Conservation (phyloP, 371 early-diverging fungal species). For the Apophysomyces variabilis region DNA sequence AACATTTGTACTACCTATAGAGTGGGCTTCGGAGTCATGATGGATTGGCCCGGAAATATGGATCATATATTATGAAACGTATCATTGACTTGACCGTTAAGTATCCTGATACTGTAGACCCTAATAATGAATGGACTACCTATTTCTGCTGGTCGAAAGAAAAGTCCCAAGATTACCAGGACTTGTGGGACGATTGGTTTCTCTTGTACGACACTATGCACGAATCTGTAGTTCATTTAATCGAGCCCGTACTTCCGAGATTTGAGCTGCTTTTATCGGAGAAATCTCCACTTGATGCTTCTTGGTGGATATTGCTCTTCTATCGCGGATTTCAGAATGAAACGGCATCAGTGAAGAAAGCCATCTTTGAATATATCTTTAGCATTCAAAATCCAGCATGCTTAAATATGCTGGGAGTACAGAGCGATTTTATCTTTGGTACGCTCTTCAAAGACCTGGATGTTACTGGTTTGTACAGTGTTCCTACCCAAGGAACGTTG, state of each 20-base stretch:
- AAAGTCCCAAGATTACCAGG: constrained; percentile 26
- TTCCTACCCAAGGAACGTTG: constrained; percentile 45
- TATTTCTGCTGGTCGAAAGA: constrained; percentile 42
- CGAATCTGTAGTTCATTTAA: constrained; percentile 58
- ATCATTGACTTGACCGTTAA: constrained; percentile 46
- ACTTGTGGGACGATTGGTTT: constrained; percentile 64
- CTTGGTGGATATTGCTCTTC: constrained; percentile 52
- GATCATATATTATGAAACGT: constrained; percentile 48
- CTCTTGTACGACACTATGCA: constrained; percentile 61
- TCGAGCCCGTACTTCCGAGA: constrained; percentile 54
- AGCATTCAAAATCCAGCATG: constrained; percentile 26
- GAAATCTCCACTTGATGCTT: constrained; percentile 29
- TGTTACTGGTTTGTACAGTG: constrained; percentile 35
- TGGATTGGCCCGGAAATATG: constrained; percentile 46
- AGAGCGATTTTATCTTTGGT: constrained; percentile 47
- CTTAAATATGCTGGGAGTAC: constrained; percentile 31
- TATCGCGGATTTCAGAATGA: constrained; percentile 53
- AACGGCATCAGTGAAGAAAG: constrained; percentile 40
- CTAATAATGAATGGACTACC: constrained; percentile 33
- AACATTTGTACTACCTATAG: constrained; percentile 12
- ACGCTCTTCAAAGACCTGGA: constrained; percentile 44
- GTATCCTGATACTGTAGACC: constrained; percentile 14
- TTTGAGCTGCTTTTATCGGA: constrained; percentile 35
- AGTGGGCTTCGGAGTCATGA: constrained; percentile 52
- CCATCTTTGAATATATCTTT: constrained; percentile 47